phyloP scores from a whole-genome alignment of 2,329 filamentous ascomycete genomes.

The Neofusicoccum umdonicola region DNA sequence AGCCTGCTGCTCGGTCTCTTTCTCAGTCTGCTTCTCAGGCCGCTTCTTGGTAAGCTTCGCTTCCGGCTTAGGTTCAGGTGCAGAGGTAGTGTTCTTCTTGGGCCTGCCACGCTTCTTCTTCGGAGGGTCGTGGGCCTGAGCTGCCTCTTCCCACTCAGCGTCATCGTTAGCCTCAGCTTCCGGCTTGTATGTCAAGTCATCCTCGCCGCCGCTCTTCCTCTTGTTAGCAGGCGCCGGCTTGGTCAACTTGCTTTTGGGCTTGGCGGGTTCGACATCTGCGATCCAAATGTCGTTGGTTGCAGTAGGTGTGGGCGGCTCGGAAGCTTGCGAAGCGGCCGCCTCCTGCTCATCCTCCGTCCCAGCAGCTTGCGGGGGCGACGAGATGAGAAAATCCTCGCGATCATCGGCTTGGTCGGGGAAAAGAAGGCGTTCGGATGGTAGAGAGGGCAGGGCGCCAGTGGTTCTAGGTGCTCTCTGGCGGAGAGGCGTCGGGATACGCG shows the following conservation, averaged over 20 bases:
- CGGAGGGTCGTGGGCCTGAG: not conserved
- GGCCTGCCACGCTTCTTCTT: slow-evolving; percentile 17
- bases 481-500: not conserved
- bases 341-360: not conserved
- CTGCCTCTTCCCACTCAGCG: not conserved
- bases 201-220: slow-evolving; percentile 34
- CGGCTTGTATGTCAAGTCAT: slow-evolving; percentile 23
- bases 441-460: slow-evolving; percentile 27
- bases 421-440: slow-evolving; percentile 40
- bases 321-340: not conserved
- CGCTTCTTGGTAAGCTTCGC: not conserved
- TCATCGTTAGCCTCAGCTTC: not conserved
- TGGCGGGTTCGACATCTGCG: slow-evolving; percentile 26
- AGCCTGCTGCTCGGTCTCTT: not conserved
- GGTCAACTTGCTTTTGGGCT: slow-evolving; percentile 23
- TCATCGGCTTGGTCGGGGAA: slow-evolving; percentile 26
- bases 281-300: slow-evolving; percentile 6
- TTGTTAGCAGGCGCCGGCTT: slow-evolving; percentile 34
- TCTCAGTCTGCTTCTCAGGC: not conserved
- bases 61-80: not conserved
- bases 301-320: not conserved
- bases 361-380: not conserved
- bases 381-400: not conserved
- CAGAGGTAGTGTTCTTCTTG: slow-evolving; percentile 2
- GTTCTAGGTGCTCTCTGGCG: not conserved